phyloP scores from a whole-genome alignment of 148 eudicot genomes.

The Dianthus caryophyllus region DNA sequence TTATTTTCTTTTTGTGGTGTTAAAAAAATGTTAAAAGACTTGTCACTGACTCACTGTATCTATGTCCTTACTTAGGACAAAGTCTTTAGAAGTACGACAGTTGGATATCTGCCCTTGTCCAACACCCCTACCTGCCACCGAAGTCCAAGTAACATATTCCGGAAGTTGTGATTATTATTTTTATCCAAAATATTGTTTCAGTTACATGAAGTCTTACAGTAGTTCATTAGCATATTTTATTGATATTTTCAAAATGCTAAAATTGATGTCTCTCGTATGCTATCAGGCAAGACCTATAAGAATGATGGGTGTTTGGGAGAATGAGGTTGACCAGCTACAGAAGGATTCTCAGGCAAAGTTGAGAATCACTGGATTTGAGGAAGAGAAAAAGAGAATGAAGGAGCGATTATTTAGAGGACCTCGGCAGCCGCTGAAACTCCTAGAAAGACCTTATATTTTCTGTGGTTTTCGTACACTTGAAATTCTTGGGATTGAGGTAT shows the following conservation, averaged over 20 bases:
- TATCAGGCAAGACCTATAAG: constrained; percentile 68
- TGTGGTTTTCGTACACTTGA: constrained; percentile 80
- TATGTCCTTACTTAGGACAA: no score
- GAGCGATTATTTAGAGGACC: constrained; percentile 37
- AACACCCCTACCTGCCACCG: no score
- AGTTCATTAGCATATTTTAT: not conserved
- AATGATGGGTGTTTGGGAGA: constrained; percentile 83
- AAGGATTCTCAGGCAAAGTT: constrained; percentile 52
- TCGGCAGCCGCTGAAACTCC: constrained; percentile 49
- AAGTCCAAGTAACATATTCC: no score
- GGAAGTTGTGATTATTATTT: no score
- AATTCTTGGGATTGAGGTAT: constrained; percentile 75
- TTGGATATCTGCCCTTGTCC: no score
- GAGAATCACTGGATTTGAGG: constrained; percentile 90
- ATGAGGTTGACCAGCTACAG: constrained; percentile 66
- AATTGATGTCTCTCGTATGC: constrained; percentile 10
- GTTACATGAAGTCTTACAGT: not conserved
- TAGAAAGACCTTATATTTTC: constrained; percentile 73
- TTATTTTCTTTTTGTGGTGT: no score
- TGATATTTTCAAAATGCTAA: not conserved
- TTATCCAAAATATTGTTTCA: no score
- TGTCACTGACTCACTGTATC: no score
- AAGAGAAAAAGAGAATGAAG: constrained; percentile 78
- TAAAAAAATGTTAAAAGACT: no score
- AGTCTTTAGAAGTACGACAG: no score